Evolutionary conservation across 2,329 filamentous ascomycete species (phyloP).

Genomic region (Diaporthe sp.): DNA sequence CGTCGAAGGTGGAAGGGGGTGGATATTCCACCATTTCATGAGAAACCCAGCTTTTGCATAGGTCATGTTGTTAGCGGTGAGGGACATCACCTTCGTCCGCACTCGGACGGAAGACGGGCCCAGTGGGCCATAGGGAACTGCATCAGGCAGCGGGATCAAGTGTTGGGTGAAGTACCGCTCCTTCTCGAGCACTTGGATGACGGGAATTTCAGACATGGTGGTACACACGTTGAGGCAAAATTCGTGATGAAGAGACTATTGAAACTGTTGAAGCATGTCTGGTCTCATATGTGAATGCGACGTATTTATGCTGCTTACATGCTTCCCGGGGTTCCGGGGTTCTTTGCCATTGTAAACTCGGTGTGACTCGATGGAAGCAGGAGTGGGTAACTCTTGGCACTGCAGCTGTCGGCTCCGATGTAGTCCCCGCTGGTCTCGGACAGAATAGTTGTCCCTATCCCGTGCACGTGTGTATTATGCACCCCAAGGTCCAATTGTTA

Average conservation of each 20-base stretch:
- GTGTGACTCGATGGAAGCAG: background rate
- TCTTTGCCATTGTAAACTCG: background rate
- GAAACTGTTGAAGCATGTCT: background rate
- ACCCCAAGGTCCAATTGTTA: fast-evolving
- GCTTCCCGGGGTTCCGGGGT: background rate
- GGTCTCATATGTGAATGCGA: background rate
- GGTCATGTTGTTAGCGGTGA: constrained; percentile 17
- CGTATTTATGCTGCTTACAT: background rate
- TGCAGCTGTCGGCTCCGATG: background rate
- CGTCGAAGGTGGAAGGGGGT: constrained; percentile 19
- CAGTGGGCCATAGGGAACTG: background rate
- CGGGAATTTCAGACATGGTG: constrained; percentile 10
- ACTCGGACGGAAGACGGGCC: constrained; percentile 14
- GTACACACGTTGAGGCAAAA: background rate
- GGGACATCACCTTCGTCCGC: constrained; percentile 29
- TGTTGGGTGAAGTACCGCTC: constrained; percentile 26
- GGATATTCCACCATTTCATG: constrained; percentile 18
- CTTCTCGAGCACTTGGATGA: constrained; percentile 32
- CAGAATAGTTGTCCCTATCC: background rate
- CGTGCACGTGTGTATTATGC: background rate
- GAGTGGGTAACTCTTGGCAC: background rate
- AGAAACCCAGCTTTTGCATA: constrained; percentile 26
- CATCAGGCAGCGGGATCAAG: constrained; percentile 19
- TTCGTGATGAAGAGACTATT: background rate
- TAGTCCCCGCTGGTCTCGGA: background rate